A percentile compares a stretch with the other conserved stretches of the same genome.
These are phyloP conservation scores for Lasiosphaeria hispida DNA, from an alignment of 495 filamentous ascomycete species.

Conservation along the genomic window DNA sequence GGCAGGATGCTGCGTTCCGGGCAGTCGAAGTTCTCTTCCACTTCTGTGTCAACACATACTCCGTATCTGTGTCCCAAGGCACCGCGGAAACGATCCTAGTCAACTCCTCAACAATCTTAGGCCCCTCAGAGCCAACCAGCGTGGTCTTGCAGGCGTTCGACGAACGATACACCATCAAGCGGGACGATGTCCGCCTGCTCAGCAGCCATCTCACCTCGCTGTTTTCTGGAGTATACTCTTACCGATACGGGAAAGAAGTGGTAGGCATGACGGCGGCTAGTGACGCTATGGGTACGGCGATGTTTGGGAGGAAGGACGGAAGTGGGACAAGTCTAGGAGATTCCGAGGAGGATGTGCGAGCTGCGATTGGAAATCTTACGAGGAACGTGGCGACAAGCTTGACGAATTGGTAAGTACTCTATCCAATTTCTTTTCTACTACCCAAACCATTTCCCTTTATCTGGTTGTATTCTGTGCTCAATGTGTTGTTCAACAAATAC, in stretches of 20 bases:
- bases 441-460: too few species aligned
- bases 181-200: constrained; percentile 14
- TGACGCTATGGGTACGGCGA: constrained; percentile 19
- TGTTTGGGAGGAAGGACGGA: constrained; percentile 13
- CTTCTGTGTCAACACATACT: constrained; percentile 34
- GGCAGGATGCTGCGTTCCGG: constrained; percentile 16
- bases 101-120: constrained; percentile 17
- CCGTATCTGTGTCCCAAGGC: constrained; percentile 12
- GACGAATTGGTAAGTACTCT: constrained; percentile 25
- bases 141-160: not conserved
- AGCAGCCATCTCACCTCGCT: constrained; percentile 14
- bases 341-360: constrained; percentile 6
- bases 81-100: constrained; percentile 17
- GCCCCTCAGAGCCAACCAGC: not conserved
- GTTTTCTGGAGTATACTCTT: constrained; percentile 24
- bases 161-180: constrained; percentile 17
- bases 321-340: not conserved
- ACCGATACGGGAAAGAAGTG: constrained; percentile 3
- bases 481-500: not conserved
- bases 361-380: constrained; percentile 19
- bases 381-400: constrained; percentile 27
- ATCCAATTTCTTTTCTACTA: constrained; percentile 2
- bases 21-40: constrained; percentile 27
- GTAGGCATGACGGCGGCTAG: constrained; percentile 15
- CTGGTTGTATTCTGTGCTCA: too few species aligned